Evolutionary conservation across 768 basidiomycete genomes (phyloP), one percentile per base, ranked within the genome.

Genomic region (Trametes gibbosa): DNA sequence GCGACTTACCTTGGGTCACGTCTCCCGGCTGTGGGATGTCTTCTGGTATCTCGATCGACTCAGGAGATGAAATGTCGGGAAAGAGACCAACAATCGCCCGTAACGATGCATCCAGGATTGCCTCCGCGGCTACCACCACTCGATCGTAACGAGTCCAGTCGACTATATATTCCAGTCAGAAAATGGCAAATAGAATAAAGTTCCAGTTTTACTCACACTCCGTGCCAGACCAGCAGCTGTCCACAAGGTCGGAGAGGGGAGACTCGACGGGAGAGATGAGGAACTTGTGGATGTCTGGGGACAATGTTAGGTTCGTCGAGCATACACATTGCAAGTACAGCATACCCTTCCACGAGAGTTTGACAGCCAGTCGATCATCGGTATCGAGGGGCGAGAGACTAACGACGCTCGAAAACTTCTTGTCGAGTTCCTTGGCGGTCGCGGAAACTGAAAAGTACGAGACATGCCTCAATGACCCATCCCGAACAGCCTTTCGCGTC

Each of bases 371-470:
- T 53, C 75, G 80, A 32, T 88, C 88, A 34, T 80, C 76, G 1
- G 79, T 66, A 66, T 91, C 89, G 32, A 90, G 67, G 1, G 75
- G 62, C 54, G 85, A 60, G 1, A 62, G 63, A 1, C 69, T 66
- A 35, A 90, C 58, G 6, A 76, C 64, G 13, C 75, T 70, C 21
- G 69, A 68, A 43, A 91, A 76, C 67, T 82, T 84, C 54, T 63
- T 70, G 69, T 91, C 89, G 40, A 85, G 67, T 59, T 88, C 84
- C 56, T 77, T 79, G 2, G 79, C 79, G 1, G 73, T 67, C 4
- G 81, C 77, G 2, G 83, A 79, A 40, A 89, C 75, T 12, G 75
- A 62, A 35, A 88, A 75, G n/a, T 79, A 75, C 32, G 74, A 71
- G 59, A 71, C 77, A 62, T 76, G 67, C 57, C 71, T 70, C 59